Evolutionary conservation across 2,329 filamentous ascomycete species (phyloP).

Genomic region (Nannizzia gypsea): DNA sequence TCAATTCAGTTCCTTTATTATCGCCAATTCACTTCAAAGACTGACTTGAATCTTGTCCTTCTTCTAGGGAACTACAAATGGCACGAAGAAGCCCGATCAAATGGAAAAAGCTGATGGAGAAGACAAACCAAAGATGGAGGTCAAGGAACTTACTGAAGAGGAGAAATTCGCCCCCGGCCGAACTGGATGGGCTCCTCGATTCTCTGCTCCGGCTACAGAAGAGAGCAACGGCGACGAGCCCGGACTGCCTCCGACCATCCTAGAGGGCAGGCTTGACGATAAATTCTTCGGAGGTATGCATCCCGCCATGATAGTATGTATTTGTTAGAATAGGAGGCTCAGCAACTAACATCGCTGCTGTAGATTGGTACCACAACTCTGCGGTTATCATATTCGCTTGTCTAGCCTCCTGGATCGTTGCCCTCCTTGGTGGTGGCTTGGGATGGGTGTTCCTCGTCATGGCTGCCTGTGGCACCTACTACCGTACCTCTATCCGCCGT

Average conservation of each 20-base stretch:
- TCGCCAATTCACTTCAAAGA: neutral
- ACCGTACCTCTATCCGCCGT: slow-evolving; percentile 84
- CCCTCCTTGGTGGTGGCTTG: slow-evolving; percentile 77
- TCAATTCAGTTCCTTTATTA: neutral
- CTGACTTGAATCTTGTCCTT: neutral
- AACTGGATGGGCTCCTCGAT: slow-evolving; percentile 82
- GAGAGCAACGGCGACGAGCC: slow-evolving; percentile 50
- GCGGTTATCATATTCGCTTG: slow-evolving; percentile 91
- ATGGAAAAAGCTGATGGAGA: neutral
- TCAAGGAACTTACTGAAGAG: slow-evolving; percentile 44
- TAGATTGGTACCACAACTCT: slow-evolving; percentile 97
- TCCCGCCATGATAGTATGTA: neutral
- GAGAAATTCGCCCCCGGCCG: slow-evolving; percentile 45
- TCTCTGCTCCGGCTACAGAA: slow-evolving; percentile 50
- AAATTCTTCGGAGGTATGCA: slow-evolving; percentile 72
- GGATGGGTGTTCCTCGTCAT: slow-evolving; percentile 91
- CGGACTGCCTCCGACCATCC: slow-evolving; percentile 75
- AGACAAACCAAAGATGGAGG: slow-evolving; percentile 25
- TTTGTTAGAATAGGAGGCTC: neutral
- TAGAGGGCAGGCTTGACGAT: slow-evolving; percentile 75
- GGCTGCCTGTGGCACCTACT: slow-evolving; percentile 87
- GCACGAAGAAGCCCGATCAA: neutral
- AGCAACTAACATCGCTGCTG: neutral
- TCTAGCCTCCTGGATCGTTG: slow-evolving; percentile 78
- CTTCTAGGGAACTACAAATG: neutral